phyloP scores from a whole-genome alignment of 1,284 basidiomycete species.

The Papiliotrema nemorosa region DNA sequence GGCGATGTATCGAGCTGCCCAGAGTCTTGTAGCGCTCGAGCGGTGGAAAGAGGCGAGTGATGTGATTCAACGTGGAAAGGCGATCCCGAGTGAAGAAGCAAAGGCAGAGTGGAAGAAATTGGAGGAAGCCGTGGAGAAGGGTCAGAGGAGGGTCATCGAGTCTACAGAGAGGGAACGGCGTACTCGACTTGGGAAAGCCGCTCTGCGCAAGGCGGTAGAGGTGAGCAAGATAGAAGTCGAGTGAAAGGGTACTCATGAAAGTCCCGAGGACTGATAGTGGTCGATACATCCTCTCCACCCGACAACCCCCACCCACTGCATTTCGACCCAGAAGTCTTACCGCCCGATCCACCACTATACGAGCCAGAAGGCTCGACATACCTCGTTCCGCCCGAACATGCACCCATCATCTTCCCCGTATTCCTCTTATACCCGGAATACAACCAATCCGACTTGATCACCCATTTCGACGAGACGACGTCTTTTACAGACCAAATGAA shows the following conservation, averaged over 20 bases:
- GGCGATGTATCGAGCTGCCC: constrained; percentile 75
- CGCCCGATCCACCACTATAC: constrained; percentile 19
- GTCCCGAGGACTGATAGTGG: constrained; percentile 35
- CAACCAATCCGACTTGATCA: constrained; percentile 80
- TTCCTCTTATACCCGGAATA: constrained; percentile 92
- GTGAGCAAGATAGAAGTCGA: constrained; percentile 11
- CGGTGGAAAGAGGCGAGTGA: constrained; percentile 74
- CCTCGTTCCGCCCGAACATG: constrained; percentile 56
- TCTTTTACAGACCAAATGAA: constrained; percentile 74
- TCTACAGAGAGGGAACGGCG: constrained; percentile 35
- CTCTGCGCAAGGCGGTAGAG: constrained; percentile 29
- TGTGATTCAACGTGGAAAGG: constrained; percentile 59
- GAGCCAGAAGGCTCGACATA: constrained; percentile 38
- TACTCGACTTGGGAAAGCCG: constrained; percentile 28
- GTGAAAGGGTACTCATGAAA: constrained; percentile 5
- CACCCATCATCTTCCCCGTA: constrained; percentile 74
- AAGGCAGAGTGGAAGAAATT: constrained; percentile 23
- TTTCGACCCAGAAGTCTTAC: constrained; percentile 51
- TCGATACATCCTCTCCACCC: constrained; percentile 51
- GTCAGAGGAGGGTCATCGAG: constrained; percentile 26
- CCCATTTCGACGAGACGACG: constrained; percentile 79
- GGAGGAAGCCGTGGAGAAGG: constrained; percentile 26
- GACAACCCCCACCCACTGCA: constrained; percentile 56
- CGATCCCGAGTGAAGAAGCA: constrained; percentile 23
- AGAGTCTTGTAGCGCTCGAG: constrained; percentile 68